Evolutionary conservation across 2,329 filamentous ascomycete genomes (phyloP).

Genomic region (Xylaria sp.): DNA sequence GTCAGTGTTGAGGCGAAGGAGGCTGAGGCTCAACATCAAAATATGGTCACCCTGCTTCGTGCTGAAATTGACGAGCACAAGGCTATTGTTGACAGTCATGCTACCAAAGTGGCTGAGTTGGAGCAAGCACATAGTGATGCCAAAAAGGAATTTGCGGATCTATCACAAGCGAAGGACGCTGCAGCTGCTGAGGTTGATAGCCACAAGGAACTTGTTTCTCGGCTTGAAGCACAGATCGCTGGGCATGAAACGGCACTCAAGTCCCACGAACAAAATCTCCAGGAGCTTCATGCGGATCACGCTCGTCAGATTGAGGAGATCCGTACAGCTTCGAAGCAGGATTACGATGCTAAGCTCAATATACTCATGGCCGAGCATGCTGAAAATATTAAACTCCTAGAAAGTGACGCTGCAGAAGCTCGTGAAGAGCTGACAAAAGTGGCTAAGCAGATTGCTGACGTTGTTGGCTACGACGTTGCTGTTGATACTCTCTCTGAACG

Average conservation of each 20-base stretch:
- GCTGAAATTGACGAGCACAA: slow-evolving; percentile 85
- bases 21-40: slow-evolving; percentile 65
- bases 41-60: slow-evolving; percentile 71
- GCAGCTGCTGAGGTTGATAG: slow-evolving; percentile 57
- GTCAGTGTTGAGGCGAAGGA: slow-evolving; percentile 60
- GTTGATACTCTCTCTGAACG: slow-evolving; percentile 74
- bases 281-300: slow-evolving; percentile 62
- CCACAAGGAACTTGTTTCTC: slow-evolving; percentile 61
- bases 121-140: slow-evolving; percentile 77
- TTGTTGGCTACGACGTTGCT: slow-evolving; percentile 71
- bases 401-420: slow-evolving; percentile 72
- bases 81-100: slow-evolving; percentile 74
- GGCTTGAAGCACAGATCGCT: slow-evolving; percentile 68
- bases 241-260: slow-evolving; percentile 69
- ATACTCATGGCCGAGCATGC: slow-evolving; percentile 70
- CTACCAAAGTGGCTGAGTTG: slow-evolving; percentile 75
- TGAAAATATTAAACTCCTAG: slow-evolving; percentile 65
- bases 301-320: slow-evolving; percentile 62
- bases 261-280: slow-evolving; percentile 63
- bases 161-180: slow-evolving; percentile 68
- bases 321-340: slow-evolving; percentile 61
- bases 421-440: slow-evolving; percentile 73
- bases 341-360: slow-evolving; percentile 68
- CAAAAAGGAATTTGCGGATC: slow-evolving; percentile 74
- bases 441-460: slow-evolving; percentile 70